Percentiles rank a stretch among this genome's conserved stretches.
Conservation (phyloP, 2,329 filamentous ascomycete species). For the Dothiorella sarmentorum region DNA sequence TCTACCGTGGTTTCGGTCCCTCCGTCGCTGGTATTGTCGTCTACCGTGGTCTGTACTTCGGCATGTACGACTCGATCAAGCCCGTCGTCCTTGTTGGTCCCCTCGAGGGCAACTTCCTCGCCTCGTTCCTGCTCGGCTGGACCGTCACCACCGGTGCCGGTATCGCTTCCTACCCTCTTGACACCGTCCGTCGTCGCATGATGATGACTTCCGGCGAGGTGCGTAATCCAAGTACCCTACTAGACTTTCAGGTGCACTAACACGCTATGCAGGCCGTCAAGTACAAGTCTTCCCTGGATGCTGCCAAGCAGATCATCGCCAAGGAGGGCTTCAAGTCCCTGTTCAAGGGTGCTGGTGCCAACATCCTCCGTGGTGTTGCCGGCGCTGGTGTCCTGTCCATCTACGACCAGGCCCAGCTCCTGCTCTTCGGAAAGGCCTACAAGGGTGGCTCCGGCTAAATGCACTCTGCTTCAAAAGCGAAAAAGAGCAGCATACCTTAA, state of each 20-base stretch:
- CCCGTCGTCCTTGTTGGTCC: slow-evolving; percentile 87
- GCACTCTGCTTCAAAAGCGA: slow-evolving; percentile 20
- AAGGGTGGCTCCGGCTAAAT: slow-evolving; percentile 56
- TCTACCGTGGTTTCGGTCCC: slow-evolving; percentile 99
- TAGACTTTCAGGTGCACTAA: not conserved
- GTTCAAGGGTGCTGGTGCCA: slow-evolving; percentile 99
- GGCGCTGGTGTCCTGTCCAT: slow-evolving; percentile 99
- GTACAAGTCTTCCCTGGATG: slow-evolving; percentile 96
- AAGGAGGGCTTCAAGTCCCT: slow-evolving; percentile 97
- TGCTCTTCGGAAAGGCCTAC: slow-evolving; percentile 99
- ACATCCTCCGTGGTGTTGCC: slow-evolving; percentile 99
- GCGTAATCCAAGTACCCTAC: slow-evolving; percentile 31
- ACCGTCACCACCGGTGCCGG: slow-evolving; percentile 99
- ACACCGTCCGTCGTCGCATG: slow-evolving; percentile 99
- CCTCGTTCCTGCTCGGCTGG: slow-evolving; percentile 98
- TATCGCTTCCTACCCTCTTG: slow-evolving; percentile 99
- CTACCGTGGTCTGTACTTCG: slow-evolving; percentile 99
- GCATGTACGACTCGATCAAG: slow-evolving; percentile 99
- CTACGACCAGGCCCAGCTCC: slow-evolving; percentile 99
- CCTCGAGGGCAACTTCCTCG: slow-evolving; percentile 98
- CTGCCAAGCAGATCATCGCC: slow-evolving; percentile 88
- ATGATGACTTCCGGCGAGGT: slow-evolving; percentile 94
- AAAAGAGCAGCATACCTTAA: not conserved
- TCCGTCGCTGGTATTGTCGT: slow-evolving; percentile 98
- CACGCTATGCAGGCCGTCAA: slow-evolving; percentile 81